Base-by-base conservation (phyloP, 83 land plant genomes). In the Thuja plicata region DNA sequence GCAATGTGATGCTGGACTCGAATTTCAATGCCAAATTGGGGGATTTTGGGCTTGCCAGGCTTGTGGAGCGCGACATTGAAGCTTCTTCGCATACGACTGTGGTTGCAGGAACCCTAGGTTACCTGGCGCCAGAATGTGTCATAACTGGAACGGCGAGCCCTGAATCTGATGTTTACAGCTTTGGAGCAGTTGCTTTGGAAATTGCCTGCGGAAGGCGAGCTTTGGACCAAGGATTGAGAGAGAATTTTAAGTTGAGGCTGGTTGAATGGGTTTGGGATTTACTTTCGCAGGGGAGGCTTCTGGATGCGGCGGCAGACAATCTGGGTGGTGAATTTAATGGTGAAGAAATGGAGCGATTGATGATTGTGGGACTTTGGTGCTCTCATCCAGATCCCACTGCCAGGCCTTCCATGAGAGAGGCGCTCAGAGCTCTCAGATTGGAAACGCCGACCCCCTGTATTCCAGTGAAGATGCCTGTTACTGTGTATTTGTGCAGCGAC, bases 1-100 rank as follows among this genome's bases (percentile, higher is more conserved):
- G 92, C 89, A 94, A 94, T 45, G 91, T 92, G 3, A 91, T 94
- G 94, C 55, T 94, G 27, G 92, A 92, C 43, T 87, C 89, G 6
- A 60, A 60, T 60, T 60, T 60, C 8, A 60, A 60, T 60, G 70
- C 70, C 5, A 60, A 60, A 6, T 6, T 79, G 3, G 82, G 82
- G 10, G 82, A 79, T 79, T 79, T 79, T 21, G 82, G 82, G 3
- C 82, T 79, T 3, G 82, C 82, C 10, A 37, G 45, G 1, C n/a
- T 79, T 17, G 41, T 79, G 8, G 82, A 37, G 24, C 82, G 41
- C 19, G 82, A 79, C 8, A 1, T 38, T 1, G 41, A 21, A 21
- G 27, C 70, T 60, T 79, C 82, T 13, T 38, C 24, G 21, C 21
- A 19, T 6, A 40, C 45, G 24, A 79, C 82, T 8, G 45, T 38